Conservation (phyloP, 208 protist genomes). For the Trypanosoma avium region DNA sequence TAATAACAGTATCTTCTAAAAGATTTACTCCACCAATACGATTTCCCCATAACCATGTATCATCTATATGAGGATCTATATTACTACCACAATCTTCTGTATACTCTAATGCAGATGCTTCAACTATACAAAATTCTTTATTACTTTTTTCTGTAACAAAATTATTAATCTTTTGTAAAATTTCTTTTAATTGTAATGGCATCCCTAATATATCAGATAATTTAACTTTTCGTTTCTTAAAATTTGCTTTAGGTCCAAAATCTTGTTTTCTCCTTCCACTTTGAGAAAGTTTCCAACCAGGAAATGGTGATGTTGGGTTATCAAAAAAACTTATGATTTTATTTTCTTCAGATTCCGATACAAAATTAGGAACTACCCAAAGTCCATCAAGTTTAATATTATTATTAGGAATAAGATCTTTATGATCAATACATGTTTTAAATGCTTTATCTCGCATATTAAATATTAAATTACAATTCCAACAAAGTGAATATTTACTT, state of each 20-base stretch:
- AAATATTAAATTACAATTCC: conserved; percentile 47
- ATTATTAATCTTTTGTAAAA: conserved; percentile 34
- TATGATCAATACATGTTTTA: conserved; percentile 51
- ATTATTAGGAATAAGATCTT: background rate
- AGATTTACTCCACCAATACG: conserved; percentile 81
- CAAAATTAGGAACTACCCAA: conserved; percentile 39
- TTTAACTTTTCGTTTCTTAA: conserved; percentile 87
- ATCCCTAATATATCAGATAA: conserved; percentile 42
- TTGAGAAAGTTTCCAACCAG: conserved; percentile 76
- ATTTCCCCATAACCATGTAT: conserved; percentile 91
- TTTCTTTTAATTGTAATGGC: conserved; percentile 47
- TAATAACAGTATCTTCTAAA: conserved; percentile 62
- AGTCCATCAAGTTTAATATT: conserved; percentile 42
- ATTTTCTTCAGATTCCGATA: conserved; percentile 53
- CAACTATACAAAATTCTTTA: conserved; percentile 42
- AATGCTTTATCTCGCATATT: conserved; percentile 10
- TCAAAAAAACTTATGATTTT: conserved; percentile 62
- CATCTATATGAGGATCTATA: conserved; percentile 90
- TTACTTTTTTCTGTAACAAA: conserved; percentile 34
- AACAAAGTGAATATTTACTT: conserved; percentile 49
- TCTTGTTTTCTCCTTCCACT: conserved; percentile 88
- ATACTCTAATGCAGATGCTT: conserved; percentile 84
- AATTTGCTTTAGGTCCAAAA: conserved; percentile 82
- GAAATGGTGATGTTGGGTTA: conserved; percentile 48
- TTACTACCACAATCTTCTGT: conserved; percentile 45